These are phyloP conservation scores for Lathyrus sativus DNA, from an alignment of 306 rosid species.

Conservation along the genomic window DNA sequence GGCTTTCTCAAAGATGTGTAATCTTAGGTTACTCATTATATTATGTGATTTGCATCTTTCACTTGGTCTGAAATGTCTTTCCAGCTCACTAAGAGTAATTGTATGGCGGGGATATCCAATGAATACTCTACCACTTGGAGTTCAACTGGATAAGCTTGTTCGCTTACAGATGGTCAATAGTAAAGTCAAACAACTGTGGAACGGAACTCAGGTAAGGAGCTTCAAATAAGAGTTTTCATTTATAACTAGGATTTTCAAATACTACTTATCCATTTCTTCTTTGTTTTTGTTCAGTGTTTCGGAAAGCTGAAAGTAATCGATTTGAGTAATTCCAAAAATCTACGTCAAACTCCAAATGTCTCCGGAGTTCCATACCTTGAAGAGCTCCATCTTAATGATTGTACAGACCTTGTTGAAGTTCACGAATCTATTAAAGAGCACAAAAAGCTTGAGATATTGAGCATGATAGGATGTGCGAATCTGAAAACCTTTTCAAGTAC, in stretches of 20 bases:
- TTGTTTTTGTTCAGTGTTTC: conserved; percentile 7
- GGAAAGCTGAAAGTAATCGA: conserved; percentile 30
- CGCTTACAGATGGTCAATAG: conserved; percentile 29
- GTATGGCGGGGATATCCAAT: conserved; percentile 25
- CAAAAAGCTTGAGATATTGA: conserved; percentile 16
- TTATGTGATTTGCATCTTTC: conserved; percentile 15
- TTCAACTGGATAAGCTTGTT: conserved; percentile 30
- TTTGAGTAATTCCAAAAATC: conserved; percentile 24
- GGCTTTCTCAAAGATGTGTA: conserved; percentile 30
- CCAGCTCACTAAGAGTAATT: conserved; percentile 16
- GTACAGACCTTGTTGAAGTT: conserved; percentile 20
- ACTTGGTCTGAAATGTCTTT: conserved; percentile 26
- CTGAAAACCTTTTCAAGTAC: conserved; percentile 2
- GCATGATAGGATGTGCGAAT: conserved; percentile 27
- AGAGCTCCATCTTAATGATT: conserved; percentile 31
- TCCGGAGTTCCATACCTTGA: conserved; percentile 27
- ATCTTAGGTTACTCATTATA: conserved; percentile 33
- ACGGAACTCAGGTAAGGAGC: conserved; percentile 13
- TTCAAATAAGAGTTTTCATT: neutral
- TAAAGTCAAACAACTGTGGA: conserved; percentile 2
- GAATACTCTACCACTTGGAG: conserved; percentile 3
- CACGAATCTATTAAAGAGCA: conserved; percentile 26
- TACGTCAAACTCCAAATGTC: conserved; percentile 23
- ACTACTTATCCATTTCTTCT: neutral
- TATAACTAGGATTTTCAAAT: neutral